These are phyloP conservation scores for Actinidia polygama DNA, from an alignment of 179 eudicot genomes.

Conservation along the genomic window DNA sequence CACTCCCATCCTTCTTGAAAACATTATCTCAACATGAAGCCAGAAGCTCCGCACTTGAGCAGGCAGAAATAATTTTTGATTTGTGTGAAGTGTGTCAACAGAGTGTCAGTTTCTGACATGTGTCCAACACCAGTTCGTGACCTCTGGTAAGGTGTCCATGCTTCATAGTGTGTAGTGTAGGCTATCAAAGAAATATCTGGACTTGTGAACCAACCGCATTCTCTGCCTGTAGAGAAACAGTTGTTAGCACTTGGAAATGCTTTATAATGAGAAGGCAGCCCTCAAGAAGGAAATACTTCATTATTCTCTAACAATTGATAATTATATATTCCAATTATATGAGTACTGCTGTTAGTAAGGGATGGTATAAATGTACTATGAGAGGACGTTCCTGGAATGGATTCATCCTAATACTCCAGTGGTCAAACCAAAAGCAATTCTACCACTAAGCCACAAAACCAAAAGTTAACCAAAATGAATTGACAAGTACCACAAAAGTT, in stretches of 20 bases:
- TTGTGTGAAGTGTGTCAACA: not conserved
- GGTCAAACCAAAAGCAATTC: too few relatives aligned
- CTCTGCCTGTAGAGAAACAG: constrained; percentile 14
- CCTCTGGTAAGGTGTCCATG: not conserved
- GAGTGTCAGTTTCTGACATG: not conserved
- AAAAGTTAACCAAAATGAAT: too few relatives aligned
- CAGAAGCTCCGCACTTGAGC: constrained; percentile 74
- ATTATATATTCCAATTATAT: too few relatives aligned
- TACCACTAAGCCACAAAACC: too few relatives aligned
- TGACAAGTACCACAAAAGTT: too few relatives aligned
- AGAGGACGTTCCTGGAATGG: too few relatives aligned
- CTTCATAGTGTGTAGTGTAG: not conserved
- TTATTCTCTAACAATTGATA: not conserved
- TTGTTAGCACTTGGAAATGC: not conserved
- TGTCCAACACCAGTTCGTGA: not conserved
- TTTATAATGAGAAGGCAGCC: not conserved
- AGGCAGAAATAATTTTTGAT: constrained; percentile 73
- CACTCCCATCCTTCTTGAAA: not conserved
- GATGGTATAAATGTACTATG: too few relatives aligned
- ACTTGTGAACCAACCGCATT: constrained; percentile 19
- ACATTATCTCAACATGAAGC: constrained; percentile 81
- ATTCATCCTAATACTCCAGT: too few relatives aligned
- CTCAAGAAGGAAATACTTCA: not conserved
- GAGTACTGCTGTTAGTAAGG: too few relatives aligned
- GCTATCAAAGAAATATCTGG: constrained; percentile 3